A percentile compares a stretch with the other conserved stretches of the same genome.
Evolutionary conservation across 2,329 filamentous ascomycete species (phyloP).

Genomic region (Pseudogymnoascus sp.): DNA sequence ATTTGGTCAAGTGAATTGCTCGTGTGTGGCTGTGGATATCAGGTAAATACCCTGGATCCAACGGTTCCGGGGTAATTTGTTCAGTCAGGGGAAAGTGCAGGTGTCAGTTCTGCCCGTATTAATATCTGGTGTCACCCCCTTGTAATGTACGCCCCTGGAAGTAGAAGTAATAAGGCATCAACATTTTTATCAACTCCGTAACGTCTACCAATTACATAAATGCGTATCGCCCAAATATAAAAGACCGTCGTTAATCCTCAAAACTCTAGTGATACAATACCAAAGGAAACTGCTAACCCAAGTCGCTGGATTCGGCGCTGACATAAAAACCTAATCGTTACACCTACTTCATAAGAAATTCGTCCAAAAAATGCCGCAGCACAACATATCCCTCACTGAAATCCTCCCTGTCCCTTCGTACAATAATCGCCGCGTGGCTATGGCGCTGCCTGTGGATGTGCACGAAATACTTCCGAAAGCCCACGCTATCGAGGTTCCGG

Average conservation of each 20-base stretch:
- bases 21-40: background rate
- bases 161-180: background rate
- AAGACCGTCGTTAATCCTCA: background rate
- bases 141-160: background rate
- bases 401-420: conserved; percentile 56
- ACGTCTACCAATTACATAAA: background rate
- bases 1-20: background rate
- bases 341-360: conserved; percentile 44
- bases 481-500: conserved; percentile 59
- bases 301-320: background rate
- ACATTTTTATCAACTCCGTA: background rate
- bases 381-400: conserved; percentile 75
- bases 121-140: background rate
- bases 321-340: background rate
- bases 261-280: background rate
- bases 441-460: conserved; percentile 73
- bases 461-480: conserved; percentile 59
- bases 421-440: conserved; percentile 84
- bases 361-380: conserved; percentile 69
- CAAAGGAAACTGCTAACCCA: background rate
- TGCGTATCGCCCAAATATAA: background rate
- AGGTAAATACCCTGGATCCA: background rate
- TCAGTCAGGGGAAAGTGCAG: background rate
- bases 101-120: background rate
- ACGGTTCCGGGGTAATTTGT: background rate